These are phyloP conservation scores for Ambrosiella cleistominuta DNA, from an alignment of 2,329 filamentous ascomycete species.

Conservation along the genomic window DNA sequence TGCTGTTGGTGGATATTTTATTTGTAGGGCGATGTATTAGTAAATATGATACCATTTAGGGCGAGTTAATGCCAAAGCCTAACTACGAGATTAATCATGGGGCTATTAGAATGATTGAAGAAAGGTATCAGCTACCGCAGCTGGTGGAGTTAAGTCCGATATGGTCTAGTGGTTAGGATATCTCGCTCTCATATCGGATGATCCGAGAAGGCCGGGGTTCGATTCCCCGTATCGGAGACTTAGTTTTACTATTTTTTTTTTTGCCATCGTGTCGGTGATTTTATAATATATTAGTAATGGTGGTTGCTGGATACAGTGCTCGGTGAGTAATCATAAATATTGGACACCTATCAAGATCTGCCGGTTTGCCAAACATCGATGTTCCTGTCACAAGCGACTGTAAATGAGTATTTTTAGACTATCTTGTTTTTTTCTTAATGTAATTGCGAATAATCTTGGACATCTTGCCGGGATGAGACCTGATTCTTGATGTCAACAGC, in stretches of 20 bases:
- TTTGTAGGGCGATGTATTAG: too few species aligned
- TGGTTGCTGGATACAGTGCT: not conserved
- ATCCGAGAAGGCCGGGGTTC: slow-evolving; percentile 16
- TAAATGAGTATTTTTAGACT: too few species aligned
- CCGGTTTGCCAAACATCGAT: too few species aligned
- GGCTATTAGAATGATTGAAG: not conserved
- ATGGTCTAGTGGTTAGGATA: not conserved
- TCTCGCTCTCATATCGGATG: not conserved
- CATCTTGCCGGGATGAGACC: too few species aligned
- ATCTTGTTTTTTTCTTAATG: too few species aligned
- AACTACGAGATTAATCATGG: not conserved
- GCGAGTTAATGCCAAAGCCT: not conserved
- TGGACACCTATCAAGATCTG: too few species aligned
- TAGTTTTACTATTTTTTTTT: not conserved
- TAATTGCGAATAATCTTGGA: too few species aligned
- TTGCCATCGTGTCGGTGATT: not conserved
- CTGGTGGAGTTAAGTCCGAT: not conserved
- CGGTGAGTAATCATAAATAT: not conserved
- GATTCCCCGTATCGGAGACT: slow-evolving; percentile 15
- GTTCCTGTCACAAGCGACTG: too few species aligned
- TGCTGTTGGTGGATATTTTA: too few species aligned
- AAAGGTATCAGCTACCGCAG: not conserved
- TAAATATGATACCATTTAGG: too few species aligned
- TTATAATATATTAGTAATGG: not conserved
- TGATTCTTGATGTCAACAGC: too few species aligned